Conservation (phyloP, 441 rosid species). For the Populus hybrid region DNA sequence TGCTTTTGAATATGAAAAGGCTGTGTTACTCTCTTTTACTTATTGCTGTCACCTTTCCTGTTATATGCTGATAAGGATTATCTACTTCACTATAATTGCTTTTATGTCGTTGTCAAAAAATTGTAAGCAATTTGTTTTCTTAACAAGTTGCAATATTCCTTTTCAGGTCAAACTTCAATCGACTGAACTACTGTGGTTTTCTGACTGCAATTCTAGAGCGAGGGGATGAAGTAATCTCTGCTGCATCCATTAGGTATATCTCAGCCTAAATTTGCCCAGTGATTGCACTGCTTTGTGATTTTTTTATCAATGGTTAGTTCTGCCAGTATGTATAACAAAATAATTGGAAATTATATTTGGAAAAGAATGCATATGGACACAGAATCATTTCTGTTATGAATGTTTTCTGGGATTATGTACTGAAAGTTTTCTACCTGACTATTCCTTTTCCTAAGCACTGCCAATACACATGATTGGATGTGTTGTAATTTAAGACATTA, state of each 20-base stretch:
- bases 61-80: neutral
- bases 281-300: conserved; percentile 1
- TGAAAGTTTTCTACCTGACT: neutral
- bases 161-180: conserved; percentile 78
- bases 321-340: neutral
- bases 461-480: neutral
- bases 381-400: neutral
- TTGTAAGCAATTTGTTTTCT: neutral
- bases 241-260: conserved; percentile 86
- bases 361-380: conserved; percentile 3
- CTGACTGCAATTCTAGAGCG: conserved; percentile 75
- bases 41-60: neutral
- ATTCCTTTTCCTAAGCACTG: neutral
- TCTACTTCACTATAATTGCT: neutral
- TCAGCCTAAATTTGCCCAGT: conserved; percentile 3
- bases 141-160: conserved; percentile 18
- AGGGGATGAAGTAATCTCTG: conserved; percentile 78
- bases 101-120: neutral
- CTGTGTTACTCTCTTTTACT: neutral
- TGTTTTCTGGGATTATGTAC: neutral
- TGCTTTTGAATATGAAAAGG: neutral
- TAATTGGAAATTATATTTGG: neutral
- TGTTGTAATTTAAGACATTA: conserved; percentile 1
- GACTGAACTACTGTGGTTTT: conserved; percentile 73
- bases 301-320: conserved; percentile 8